phyloP scores from a whole-genome alignment of 2,329 filamentous ascomycete genomes.

The Penicillium freii region DNA sequence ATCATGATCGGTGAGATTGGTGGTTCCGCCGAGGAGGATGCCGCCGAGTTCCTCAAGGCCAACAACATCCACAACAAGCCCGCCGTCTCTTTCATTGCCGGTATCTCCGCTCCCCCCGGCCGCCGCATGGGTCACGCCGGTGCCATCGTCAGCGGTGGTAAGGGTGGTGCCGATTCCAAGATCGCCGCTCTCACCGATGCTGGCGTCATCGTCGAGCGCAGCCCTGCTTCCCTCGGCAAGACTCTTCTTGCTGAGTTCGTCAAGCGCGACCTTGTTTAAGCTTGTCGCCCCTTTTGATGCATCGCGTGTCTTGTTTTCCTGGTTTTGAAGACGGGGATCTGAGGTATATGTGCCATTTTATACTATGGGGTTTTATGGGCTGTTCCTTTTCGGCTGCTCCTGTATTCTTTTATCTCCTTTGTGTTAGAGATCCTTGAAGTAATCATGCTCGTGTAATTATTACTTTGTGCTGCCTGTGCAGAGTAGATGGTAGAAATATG shows the following conservation, averaged over 20 bases:
- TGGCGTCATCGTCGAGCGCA: constrained; percentile 94
- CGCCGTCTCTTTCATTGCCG: constrained; percentile 96
- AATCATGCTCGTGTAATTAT: constrained; percentile 35
- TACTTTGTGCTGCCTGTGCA: constrained; percentile 10
- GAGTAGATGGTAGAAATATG: constrained; percentile 4
- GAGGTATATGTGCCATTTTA: constrained; percentile 25
- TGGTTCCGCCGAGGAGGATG: constrained; percentile 95
- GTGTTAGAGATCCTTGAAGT: constrained; percentile 39
- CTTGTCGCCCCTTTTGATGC: constrained; percentile 14
- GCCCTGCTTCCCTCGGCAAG: constrained; percentile 88
- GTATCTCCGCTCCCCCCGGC: constrained; percentile 94
- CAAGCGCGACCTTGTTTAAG: constrained; percentile 88
- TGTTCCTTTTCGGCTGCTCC: constrained; percentile 23
- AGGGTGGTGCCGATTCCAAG: constrained; percentile 98
- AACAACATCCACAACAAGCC: constrained; percentile 94
- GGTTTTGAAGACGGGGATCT: constrained; percentile 17
- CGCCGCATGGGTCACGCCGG: constrained; percentile 98
- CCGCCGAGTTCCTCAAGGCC: constrained; percentile 89
- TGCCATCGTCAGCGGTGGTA: constrained; percentile 95
- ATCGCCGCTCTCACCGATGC: constrained; percentile 90
- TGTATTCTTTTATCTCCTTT: constrained; percentile 33
- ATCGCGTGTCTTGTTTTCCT: constrained; percentile 19
- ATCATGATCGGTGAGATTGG: constrained; percentile 99
- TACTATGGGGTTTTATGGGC: constrained; percentile 21
- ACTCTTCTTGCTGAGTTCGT: constrained; percentile 93